Conservation (phyloP, 2,329 filamentous ascomycete species). For the Paraconiothyrium brasiliense region DNA sequence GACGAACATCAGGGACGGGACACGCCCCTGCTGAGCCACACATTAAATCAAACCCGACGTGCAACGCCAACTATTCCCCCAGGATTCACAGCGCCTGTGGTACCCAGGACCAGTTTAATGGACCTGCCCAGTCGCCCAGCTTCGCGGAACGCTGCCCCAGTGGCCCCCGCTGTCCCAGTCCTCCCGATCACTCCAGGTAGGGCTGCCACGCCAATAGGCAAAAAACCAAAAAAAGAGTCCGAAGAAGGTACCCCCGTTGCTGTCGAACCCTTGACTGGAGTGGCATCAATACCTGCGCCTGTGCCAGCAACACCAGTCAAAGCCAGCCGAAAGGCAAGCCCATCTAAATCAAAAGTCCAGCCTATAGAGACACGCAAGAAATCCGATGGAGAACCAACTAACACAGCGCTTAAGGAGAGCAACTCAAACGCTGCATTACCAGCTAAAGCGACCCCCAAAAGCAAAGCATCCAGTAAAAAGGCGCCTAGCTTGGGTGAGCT, state of each 20-base stretch:
- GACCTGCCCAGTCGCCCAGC: slow-evolving; percentile 33
- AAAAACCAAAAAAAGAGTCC: slow-evolving; percentile 31
- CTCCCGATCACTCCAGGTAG: slow-evolving; percentile 50
- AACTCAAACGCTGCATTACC: slow-evolving; percentile 24
- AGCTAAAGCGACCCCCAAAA: slow-evolving; percentile 31
- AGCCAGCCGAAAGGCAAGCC: slow-evolving; percentile 21
- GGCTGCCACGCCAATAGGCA: slow-evolving; percentile 39
- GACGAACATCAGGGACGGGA: slow-evolving; percentile 43
- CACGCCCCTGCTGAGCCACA: slow-evolving; percentile 33
- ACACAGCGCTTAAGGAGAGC: slow-evolving; percentile 28
- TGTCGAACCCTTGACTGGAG: slow-evolving; percentile 7
- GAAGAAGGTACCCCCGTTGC: slow-evolving; percentile 16
- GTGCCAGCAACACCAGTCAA: slow-evolving; percentile 36
- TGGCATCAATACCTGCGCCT: slow-evolving; percentile 13
- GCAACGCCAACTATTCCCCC: slow-evolving; percentile 58
- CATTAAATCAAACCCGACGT: slow-evolving; percentile 50
- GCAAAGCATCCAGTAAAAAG: slow-evolving; percentile 33
- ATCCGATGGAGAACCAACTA: slow-evolving; percentile 16
- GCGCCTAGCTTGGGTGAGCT: slow-evolving; percentile 18
- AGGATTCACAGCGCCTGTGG: slow-evolving; percentile 50
- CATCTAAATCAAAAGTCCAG: slow-evolving; percentile 27
- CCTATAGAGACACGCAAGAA: slow-evolving; percentile 26
- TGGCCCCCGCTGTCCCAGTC: slow-evolving; percentile 52
- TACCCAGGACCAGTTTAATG: slow-evolving; percentile 34
- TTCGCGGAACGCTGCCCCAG: slow-evolving; percentile 45